These are phyloP conservation scores for Teratosphaeria pseudoeucalypti DNA, from an alignment of 2,329 filamentous ascomycete species.

Conservation along the genomic window DNA sequence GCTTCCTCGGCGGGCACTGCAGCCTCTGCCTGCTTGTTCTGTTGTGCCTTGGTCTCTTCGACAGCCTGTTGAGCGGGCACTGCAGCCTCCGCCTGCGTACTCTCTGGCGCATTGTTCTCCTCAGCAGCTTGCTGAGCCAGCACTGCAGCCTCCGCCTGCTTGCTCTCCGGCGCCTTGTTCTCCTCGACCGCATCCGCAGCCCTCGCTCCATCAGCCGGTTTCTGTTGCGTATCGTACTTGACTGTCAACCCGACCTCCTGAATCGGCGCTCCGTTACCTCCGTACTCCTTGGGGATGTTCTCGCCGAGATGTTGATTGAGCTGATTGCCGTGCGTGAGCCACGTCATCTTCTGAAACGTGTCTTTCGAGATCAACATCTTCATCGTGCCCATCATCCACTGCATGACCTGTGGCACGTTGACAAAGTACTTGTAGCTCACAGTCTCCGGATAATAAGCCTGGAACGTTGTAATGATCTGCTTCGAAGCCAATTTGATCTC, in stretches of 20 bases:
- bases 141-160: not conserved
- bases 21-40: not conserved
- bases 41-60: not conserved
- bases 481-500: constrained; percentile 64
- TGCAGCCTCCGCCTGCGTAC: not conserved
- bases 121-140: not conserved
- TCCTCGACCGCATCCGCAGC: not conserved
- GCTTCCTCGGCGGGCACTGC: not conserved
- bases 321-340: constrained; percentile 49
- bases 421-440: constrained; percentile 90
- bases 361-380: constrained; percentile 39
- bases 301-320: constrained; percentile 57
- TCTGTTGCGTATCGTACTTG: constrained; percentile 22
- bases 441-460: constrained; percentile 78
- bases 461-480: constrained; percentile 73
- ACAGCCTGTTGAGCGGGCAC: not conserved
- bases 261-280: constrained; percentile 55
- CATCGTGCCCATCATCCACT: constrained; percentile 50
- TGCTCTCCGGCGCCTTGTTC: not conserved
- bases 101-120: constrained; percentile 16
- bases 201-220: not conserved
- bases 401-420: constrained; percentile 86
- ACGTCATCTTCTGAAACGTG: constrained; percentile 40
- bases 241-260: constrained; percentile 34
- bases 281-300: constrained; percentile 65